Evolutionary conservation across 192 early-diverging fungal species (phyloP), one percentile per base, ranked within the genome.

Genomic region (Entomortierella beljakovae): DNA sequence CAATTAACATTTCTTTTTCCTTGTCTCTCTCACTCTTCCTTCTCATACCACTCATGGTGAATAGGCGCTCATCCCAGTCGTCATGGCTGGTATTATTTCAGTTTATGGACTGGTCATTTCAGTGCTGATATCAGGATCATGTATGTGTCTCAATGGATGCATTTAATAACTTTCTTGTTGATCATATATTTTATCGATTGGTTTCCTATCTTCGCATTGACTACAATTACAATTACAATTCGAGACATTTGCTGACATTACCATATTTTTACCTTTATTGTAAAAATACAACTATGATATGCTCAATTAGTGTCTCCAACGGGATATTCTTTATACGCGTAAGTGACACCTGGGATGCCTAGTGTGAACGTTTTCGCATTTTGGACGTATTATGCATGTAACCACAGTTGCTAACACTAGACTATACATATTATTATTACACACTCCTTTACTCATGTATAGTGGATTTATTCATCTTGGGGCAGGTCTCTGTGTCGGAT

Each of bases 51-150:
- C n/a, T n/a, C n/a, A n/a, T n/a, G 28, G 2, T 33, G 6, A n/a
- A 18, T 80, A 88, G 87, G 85, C 89, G 25, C 86, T 97, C 54
- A 92, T 99, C 61, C 98, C 98, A 13, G 96, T 99, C 29, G 94
- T 99, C 80, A 99, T 99, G 98, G 93, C 95, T 64, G 97, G 97
- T 90, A 99, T 99, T 80, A 91, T 99, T 84, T 96, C 92, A 33
- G 95, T 99, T 52, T 99, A 99, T 88, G 98, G 98, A 56, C 89
- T 99, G 23, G 97, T 99, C 10, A 94, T 98, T 34, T 88, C 95
- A 50, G 98, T 99, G 59, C 84, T 99, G 68, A 91, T 98, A 70
- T 87, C 87, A 43, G 92, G 94, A 69, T 85, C 88, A 67, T 81
- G 92, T 93, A 88, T 65, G 87, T 88, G 53, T 53, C 13, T n/a